A percentile compares a stretch with the other conserved stretches of the same genome.
Evolutionary conservation across 768 basidiomycete genomes (phyloP).

Genomic region (Leccinum variicolor): DNA sequence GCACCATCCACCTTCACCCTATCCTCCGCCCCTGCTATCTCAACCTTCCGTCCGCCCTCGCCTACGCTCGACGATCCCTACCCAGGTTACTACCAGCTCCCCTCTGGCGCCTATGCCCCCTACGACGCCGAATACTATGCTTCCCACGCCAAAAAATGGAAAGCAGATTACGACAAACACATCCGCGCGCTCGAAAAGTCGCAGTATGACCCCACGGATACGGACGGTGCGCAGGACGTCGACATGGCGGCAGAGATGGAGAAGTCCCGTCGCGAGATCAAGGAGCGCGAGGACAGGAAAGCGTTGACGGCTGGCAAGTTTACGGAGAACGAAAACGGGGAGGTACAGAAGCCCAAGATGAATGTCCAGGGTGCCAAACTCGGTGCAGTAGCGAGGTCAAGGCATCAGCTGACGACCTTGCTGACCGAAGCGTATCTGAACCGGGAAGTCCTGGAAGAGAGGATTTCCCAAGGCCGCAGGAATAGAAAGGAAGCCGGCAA

Average conservation of each 20-base stretch:
- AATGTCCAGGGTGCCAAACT: constrained; percentile 78
- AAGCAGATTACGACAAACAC: constrained; percentile 65
- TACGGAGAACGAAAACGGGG: constrained; percentile 39
- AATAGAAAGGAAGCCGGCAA: constrained; percentile 90
- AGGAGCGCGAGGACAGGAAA: constrained; percentile 75
- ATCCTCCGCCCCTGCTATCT: constrained; percentile 67
- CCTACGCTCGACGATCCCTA: constrained; percentile 74
- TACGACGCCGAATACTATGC: constrained; percentile 70
- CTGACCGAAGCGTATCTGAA: constrained; percentile 82
- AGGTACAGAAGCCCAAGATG: constrained; percentile 66
- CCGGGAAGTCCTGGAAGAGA: constrained; percentile 78
- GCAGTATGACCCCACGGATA: constrained; percentile 43
- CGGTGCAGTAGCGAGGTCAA: constrained; percentile 62
- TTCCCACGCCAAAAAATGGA: constrained; percentile 69
- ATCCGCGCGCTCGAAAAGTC: constrained; percentile 74
- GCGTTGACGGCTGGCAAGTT: constrained; percentile 62
- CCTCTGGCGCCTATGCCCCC: constrained; percentile 76
- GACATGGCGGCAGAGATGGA: constrained; percentile 77
- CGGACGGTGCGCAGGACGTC: constrained; percentile 51
- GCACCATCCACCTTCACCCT: constrained; percentile 58
- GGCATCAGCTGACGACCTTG: constrained; percentile 78
- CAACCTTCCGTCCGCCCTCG: constrained; percentile 67
- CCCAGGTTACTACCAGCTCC: constrained; percentile 84
- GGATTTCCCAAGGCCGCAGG: constrained; percentile 75
- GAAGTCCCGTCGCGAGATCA: constrained; percentile 66